phyloP scores from a whole-genome alignment of 306 rosid species.

The Ammopiptanthus mongolicus region DNA sequence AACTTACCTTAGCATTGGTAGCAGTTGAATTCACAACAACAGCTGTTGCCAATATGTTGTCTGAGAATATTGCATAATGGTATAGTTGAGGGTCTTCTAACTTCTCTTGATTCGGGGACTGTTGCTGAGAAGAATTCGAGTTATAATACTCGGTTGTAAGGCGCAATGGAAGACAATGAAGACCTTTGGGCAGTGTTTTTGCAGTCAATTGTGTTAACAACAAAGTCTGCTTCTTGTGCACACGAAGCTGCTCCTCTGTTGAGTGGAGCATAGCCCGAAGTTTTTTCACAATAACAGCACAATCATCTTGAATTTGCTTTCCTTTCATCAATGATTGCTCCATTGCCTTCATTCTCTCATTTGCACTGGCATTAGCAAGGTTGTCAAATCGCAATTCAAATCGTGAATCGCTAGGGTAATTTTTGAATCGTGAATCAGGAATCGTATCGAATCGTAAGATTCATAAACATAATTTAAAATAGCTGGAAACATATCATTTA shows the following conservation, averaged over 20 bases:
- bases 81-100: slow-evolving; percentile 67
- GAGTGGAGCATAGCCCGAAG: slow-evolving; percentile 96
- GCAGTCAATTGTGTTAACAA: slow-evolving; percentile 94
- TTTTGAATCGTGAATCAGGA: too few species aligned
- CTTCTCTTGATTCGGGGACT: slow-evolving; percentile 72
- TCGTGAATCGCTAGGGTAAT: too few species aligned
- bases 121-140: slow-evolving; percentile 67
- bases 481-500: too few species aligned
- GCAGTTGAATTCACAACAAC: slow-evolving; percentile 90
- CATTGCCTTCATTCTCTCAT: slow-evolving; percentile 74
- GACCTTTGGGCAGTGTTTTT: slow-evolving; percentile 94
- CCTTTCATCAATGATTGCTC: slow-evolving; percentile 77
- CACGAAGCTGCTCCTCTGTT: slow-evolving; percentile 84
- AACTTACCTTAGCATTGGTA: slow-evolving; percentile 63
- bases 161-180: slow-evolving; percentile 97
- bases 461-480: too few species aligned
- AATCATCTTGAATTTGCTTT: slow-evolving; percentile 76
- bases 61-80: slow-evolving; percentile 93
- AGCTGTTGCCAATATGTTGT: slow-evolving; percentile 85
- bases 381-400: too few species aligned
- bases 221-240: slow-evolving; percentile 84
- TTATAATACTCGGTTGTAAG: slow-evolving; percentile 84
- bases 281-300: slow-evolving; percentile 71
- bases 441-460: too few species aligned
- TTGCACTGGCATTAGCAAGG: slow-evolving; percentile 57